A percentile compares a stretch with the other conserved stretches of the same genome.
Evolutionary conservation across 441 rosid genomes (phyloP).

Genomic region (California macrophylla): DNA sequence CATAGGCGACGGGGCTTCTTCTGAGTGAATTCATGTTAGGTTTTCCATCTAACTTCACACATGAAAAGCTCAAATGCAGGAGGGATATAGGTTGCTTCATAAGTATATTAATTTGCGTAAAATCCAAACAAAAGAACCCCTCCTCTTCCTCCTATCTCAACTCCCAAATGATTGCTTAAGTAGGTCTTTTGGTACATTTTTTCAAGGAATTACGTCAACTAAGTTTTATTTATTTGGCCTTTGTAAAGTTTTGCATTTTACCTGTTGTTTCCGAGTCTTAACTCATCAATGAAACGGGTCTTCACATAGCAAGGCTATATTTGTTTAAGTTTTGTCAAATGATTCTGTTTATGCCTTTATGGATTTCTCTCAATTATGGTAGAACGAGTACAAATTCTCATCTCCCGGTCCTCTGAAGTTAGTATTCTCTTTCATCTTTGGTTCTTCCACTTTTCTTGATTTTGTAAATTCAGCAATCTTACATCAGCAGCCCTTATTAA

Average conservation of each 20-base stretch:
- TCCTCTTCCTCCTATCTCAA: background rate
- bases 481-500: background rate
- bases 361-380: background rate
- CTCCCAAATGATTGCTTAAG: background rate
- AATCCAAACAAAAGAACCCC: background rate
- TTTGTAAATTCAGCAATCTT: background rate
- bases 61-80: too few species aligned
- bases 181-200: background rate
- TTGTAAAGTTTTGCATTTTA: background rate
- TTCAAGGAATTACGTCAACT: background rate
- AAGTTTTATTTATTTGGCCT: background rate
- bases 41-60: too few species aligned
- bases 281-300: background rate
- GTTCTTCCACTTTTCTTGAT: background rate
- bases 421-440: too few species aligned
- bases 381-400: background rate
- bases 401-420: background rate
- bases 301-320: too few species aligned
- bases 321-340: background rate
- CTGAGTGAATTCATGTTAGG: background rate
- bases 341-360: background rate
- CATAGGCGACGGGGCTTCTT: background rate
- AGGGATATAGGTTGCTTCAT: too few species aligned
- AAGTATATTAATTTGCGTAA: too few species aligned
- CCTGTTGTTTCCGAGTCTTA: background rate